Evolutionary conservation across 495 filamentous ascomycete species (phyloP).

Genomic region (Alectoria sarmentosa): DNA sequence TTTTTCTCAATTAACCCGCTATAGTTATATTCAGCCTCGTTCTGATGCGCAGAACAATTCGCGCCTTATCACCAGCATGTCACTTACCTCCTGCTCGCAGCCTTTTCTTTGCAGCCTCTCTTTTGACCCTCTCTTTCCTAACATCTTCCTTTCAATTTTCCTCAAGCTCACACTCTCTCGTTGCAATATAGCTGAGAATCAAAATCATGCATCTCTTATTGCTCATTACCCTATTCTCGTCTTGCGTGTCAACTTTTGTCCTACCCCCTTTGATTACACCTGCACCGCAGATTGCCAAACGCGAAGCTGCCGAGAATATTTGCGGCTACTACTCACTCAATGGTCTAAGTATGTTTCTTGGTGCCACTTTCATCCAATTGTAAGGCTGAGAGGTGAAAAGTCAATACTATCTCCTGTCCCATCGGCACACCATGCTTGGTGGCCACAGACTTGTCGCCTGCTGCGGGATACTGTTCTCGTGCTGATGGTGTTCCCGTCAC

Average conservation of each 20-base stretch:
- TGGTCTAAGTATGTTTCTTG: not conserved
- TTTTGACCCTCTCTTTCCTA: not conserved
- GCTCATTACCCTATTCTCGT: not conserved
- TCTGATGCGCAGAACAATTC: not conserved
- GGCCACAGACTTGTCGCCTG: not conserved
- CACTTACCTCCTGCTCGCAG: not conserved
- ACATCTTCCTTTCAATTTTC: not conserved
- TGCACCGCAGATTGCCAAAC: not conserved
- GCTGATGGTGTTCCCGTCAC: not conserved
- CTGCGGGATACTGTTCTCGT: conserved; percentile 3
- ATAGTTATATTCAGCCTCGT: conserved; percentile 3
- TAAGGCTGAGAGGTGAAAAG: conserved; percentile 7
- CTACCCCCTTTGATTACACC: conserved; percentile 4
- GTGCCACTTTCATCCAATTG: not conserved
- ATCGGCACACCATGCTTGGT: conserved; percentile 6
- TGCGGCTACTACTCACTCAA: not conserved
- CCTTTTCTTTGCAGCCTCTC: not conserved
- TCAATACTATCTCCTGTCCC: not conserved
- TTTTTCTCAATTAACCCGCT: not conserved
- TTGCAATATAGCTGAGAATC: not conserved
- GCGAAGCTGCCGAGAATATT: not conserved
- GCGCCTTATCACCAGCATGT: not conserved
- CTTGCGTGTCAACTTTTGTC: not conserved
- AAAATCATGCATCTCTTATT: not conserved
- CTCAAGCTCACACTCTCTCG: not conserved